A percentile compares a stretch with the other conserved stretches of the same genome.
Conservation (phyloP, 257 asterid genomes). For the Penstemon eatonii region DNA sequence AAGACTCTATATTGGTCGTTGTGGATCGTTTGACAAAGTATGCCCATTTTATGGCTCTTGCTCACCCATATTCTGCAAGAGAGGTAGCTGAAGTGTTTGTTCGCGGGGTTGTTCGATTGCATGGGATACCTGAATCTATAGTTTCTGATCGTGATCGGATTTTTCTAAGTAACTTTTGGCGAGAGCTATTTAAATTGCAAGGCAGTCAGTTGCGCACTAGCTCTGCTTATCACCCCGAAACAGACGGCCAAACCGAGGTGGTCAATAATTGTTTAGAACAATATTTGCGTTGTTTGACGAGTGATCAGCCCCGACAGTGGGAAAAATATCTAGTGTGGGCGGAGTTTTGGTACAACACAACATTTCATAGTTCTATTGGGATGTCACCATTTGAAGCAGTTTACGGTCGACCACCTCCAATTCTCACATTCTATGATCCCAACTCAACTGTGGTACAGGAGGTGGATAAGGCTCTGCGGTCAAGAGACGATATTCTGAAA, state of each 20-base stretch:
- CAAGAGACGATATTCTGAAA: too few species aligned
- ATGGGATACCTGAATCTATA: background rate
- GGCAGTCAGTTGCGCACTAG: too few species aligned
- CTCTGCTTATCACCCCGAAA: background rate
- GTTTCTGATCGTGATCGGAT: background rate
- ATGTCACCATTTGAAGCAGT: background rate
- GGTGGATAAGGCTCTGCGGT: too few species aligned
- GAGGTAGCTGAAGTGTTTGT: background rate
- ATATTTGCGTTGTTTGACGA: background rate
- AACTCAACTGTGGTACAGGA: too few species aligned
- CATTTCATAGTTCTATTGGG: background rate
- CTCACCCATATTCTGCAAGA: background rate
- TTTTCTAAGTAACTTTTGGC: background rate
- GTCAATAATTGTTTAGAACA: background rate
- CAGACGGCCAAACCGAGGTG: background rate
- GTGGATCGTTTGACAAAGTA: background rate
- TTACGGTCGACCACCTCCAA: background rate
- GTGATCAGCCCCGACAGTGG: background rate
- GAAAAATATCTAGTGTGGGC: background rate
- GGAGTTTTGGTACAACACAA: conserved; percentile 11
- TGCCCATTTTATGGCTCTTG: background rate
- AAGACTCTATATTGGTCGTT: background rate
- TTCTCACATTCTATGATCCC: too few species aligned
- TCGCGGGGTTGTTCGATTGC: background rate
- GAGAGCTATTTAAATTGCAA: too few species aligned